phyloP scores from a whole-genome alignment of 2,329 filamentous ascomycete species.

The Fusarium brachygibbosum region DNA sequence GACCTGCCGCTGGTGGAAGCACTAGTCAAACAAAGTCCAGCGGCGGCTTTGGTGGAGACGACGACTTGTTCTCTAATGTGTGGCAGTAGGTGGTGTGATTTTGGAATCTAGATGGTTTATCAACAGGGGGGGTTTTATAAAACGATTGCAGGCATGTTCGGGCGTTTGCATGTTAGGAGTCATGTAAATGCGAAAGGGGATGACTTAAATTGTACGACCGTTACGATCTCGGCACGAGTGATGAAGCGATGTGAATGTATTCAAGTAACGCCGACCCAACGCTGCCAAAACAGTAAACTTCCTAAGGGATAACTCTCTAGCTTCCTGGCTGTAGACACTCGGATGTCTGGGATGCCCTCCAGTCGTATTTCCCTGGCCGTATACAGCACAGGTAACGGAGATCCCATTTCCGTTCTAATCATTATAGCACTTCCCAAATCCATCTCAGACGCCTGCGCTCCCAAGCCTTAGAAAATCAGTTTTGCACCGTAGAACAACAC shows the following conservation, averaged over 20 bases:
- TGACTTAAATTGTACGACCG: constrained; percentile 32
- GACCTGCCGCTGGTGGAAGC: constrained; percentile 58
- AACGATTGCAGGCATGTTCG: constrained; percentile 49
- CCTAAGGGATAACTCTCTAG: constrained; percentile 10
- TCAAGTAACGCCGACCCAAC: constrained; percentile 42
- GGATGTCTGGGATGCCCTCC: constrained; percentile 7
- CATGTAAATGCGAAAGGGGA: constrained; percentile 51
- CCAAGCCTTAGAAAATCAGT: constrained; percentile 67
- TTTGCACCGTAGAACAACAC: constrained; percentile 80
- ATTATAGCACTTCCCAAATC: constrained; percentile 6
- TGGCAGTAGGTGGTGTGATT: constrained; percentile 75
- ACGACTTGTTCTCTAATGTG: constrained; percentile 96
- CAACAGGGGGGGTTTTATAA: constrained; percentile 40
- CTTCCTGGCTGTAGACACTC: constrained; percentile 8
- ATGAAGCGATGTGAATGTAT: constrained; percentile 37
- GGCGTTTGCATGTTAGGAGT: constrained; percentile 55
- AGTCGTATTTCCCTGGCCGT: not conserved
- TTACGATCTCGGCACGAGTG: constrained; percentile 13
- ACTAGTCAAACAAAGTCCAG: constrained; percentile 64
- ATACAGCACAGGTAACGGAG: not conserved
- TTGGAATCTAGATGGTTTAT: constrained; percentile 32
- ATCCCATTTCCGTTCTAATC: not conserved
- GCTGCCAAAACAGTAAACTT: constrained; percentile 35
- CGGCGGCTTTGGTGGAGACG: constrained; percentile 73
- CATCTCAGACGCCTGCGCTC: constrained; percentile 13